These are phyloP conservation scores for Tricholoma sp. DNA, from an alignment of 768 basidiomycete genomes.

Conservation along the genomic window DNA sequence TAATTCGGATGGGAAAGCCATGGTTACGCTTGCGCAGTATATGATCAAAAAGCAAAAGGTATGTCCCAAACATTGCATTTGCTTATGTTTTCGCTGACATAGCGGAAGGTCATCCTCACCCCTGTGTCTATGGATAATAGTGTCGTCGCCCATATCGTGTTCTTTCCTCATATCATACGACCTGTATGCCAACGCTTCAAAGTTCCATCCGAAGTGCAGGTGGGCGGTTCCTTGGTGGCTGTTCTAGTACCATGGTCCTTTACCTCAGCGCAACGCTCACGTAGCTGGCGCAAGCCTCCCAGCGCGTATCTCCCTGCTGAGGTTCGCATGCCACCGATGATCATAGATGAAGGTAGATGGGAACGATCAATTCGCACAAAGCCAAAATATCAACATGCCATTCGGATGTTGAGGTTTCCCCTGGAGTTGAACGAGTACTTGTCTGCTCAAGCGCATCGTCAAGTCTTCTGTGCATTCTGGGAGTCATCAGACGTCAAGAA, in stretches of 20 bases:
- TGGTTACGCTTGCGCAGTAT: conserved; percentile 38
- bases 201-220: conserved; percentile 33
- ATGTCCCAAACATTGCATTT: conserved; percentile 11
- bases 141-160: conserved; percentile 47
- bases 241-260: conserved; percentile 46
- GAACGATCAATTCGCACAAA: conserved; percentile 17
- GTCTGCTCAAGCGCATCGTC: conserved; percentile 20
- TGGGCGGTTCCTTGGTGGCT: conserved; percentile 29
- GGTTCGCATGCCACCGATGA: conserved; percentile 14
- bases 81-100: conserved; percentile 1
- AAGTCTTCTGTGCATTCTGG: conserved; percentile 48
- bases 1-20: conserved; percentile 28
- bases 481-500: conserved; percentile 25
- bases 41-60: conserved; percentile 48
- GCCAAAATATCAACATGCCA: conserved; percentile 30
- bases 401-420: conserved; percentile 46
- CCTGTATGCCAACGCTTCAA: conserved; percentile 33
- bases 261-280: conserved; percentile 25
- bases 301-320: conserved; percentile 11
- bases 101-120: conserved; percentile 41
- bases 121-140: conserved; percentile 42
- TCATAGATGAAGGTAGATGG: conserved; percentile 16
- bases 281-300: conserved; percentile 20
- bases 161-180: conserved; percentile 40
- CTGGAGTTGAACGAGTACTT: conserved; percentile 43